Evolutionary conservation across 2,329 filamentous ascomycete genomes (phyloP), one percentile per base, ranked within the genome.

Genomic region (Penicillium oxalicum): DNA sequence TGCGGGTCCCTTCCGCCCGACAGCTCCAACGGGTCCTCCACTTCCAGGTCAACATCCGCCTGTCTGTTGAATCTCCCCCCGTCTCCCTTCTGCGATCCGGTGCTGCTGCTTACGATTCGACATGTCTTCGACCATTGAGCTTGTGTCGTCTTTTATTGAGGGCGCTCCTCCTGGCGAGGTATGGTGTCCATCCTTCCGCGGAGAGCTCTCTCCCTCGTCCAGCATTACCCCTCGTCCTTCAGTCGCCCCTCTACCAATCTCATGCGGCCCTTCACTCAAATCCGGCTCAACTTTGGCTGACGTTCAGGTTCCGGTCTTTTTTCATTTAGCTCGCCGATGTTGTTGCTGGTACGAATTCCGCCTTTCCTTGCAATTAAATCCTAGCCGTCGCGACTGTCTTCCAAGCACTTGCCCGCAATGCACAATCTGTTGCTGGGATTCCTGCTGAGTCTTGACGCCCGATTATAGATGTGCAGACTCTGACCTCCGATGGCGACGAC

Each of bases 141-240:
- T 83, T 48, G 77, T 88, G 57, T 87, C 90, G 59, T 85, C 90
- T 44, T 98, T 97, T 70, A 85, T 98, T 57, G 85, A 95, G 75
- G 88, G 89, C 65, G 90, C 93, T 62, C 93, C 93, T 41, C 93
- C 93, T 24, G 93, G 93, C 77, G 93, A 98, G 86, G 91, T 95
- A 81, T 44, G 60, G 39, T 40, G 12, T 39, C 28, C 37, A 26
- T 28, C 35, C 49, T n/a, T n/a, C 25, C 40, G 50, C 44, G 28
- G 47, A 32, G 44, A 46, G 42, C 35, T n/a, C 18, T 18, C 18
- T 18, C 18, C 18, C 18, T 18, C 18, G 2, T 18, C 34, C 29
- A 37, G 18, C 49, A 38, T 32, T 47, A 47, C 43, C 44, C 37
- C 39, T 52, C 40, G 37, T 27, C 54, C 43, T 48, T 13, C 29